Evolutionary conservation across 73 alveolate species (phyloP), one percentile per base, ranked within the genome.

Genomic region (Paramecium sexaurelia): DNA sequence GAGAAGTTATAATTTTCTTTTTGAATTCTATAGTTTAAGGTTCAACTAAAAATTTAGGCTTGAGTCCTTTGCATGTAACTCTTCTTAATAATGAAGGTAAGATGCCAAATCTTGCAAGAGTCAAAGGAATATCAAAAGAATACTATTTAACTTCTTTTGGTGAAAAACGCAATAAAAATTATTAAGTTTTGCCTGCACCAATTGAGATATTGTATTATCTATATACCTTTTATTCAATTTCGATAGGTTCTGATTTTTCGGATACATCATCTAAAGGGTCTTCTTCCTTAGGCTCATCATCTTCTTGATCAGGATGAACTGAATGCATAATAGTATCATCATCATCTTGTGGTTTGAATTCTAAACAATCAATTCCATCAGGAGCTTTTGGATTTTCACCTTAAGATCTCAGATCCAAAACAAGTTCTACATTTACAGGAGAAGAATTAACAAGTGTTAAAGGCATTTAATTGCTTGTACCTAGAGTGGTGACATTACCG

Each of bases 401-500:
- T 35, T 27, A 37, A 5, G 94, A 32, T 43, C 94, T 88, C 39
- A 88, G 43, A 88, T 88, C 94, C 7, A 88, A 66, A 66, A 88
- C 91, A 40, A 95, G 96, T 39, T 95, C 99, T 9, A 95, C 99
- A 55, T 91, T 95, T 26, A 92, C 97, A 55, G 92, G 96, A 36
- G 92, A 92, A 26, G 94, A 98, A 55, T 93, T 91, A 0, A 98
- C 95, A 36, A 97, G 78, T 82, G 93, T 84, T 95, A 96, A 94
- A 94, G 98, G 94, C 57, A 95, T 92, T 85, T 97, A 97, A 32
- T 97, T 98, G 91, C 96, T 97, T 9, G 97, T 93, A 45, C 95
- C 92, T 92, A 78, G 35, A 9, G 93, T 88, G 6, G 99, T 97
- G 61, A 98, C 98, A 8, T 99, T 99, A 9, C 99, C 99, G 93